Conservation (phyloP, 1,284 basidiomycete genomes). For the Filobasidium uniguttulatum region DNA sequence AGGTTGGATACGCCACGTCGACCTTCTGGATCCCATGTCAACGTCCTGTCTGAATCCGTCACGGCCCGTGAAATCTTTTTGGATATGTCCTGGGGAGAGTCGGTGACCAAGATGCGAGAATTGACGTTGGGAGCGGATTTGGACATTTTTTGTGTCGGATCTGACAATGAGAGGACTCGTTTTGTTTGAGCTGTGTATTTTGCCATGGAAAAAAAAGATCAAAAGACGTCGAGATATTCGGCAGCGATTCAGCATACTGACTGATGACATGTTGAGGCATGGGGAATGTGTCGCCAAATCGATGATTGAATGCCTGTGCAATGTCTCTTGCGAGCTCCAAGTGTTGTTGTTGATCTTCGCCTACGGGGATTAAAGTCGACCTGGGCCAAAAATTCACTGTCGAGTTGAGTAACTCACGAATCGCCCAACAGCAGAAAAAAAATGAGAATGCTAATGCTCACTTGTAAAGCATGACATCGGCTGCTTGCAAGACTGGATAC, state of each 20-base stretch:
- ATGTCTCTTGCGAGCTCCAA: slow-evolving; percentile 75
- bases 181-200: slow-evolving; percentile 50
- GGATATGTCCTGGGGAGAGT: slow-evolving; percentile 49
- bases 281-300: slow-evolving; percentile 47
- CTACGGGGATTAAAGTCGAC: slow-evolving; percentile 84
- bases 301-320: slow-evolving; percentile 63
- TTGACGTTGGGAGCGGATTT: slow-evolving; percentile 68
- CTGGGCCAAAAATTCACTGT: no score
- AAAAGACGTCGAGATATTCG: background rate
- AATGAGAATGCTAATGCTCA: slow-evolving; percentile 37
- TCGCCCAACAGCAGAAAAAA: slow-evolving; percentile 3
- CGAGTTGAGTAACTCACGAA: no score
- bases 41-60: slow-evolving; percentile 60
- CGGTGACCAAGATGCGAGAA: slow-evolving; percentile 80
- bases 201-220: background rate
- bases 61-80: slow-evolving; percentile 67
- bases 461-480: slow-evolving; percentile 80
- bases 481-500: slow-evolving; percentile 86
- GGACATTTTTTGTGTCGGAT: slow-evolving; percentile 85
- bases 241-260: slow-evolving; percentile 36
- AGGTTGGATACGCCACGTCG: slow-evolving; percentile 78
- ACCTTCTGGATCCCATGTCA: slow-evolving; percentile 60
- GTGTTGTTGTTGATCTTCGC: slow-evolving; percentile 90
- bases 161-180: slow-evolving; percentile 67
- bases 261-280: slow-evolving; percentile 61